Evolutionary conservation across 768 basidiomycete genomes (phyloP), one percentile per base, ranked within the genome.

Genomic region (Phlegmacium glaucopus): DNA sequence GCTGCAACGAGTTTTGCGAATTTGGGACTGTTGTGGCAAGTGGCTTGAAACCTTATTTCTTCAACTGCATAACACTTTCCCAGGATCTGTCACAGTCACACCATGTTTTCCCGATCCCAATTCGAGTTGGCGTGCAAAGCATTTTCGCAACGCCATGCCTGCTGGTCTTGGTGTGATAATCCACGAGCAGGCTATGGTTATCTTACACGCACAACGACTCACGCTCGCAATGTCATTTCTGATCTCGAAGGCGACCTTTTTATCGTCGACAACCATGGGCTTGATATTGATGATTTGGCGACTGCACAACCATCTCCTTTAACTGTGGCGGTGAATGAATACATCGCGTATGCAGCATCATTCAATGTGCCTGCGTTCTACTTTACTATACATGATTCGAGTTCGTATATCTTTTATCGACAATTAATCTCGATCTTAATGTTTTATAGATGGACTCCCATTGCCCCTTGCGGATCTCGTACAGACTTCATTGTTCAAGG

Each of bases 291-390:
- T 36, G 74, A 76, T 49, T 68, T 66, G n/a, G 72, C 77, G 2
- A 65, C 64, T 25, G 66, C 54, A 12, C 56, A 9, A 36, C 53
- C 44, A 18, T 36, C 46, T 35, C 34, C 43, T 52, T 25, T 48
- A 51, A 4, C 50, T 35, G 54, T 87, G 34, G 71, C 63, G 29
- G 81, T 73, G 51, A 66, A 69, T 39, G 85, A 93, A 64, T 85
- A 80, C 49, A 68, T 94, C 44, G 85, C 83, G 27, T 86, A 80
- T 61, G 93, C 90, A 22, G 68, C 84, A 9, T 85, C 87, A 0
- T 95, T 86, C 61, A 80, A 77, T 57, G 89, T 90, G 2, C 93
- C 93, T 6, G 77, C 82, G 1, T 86, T 95, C 58, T 94, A 92
- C 67, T 92, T 94, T 65, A 77, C 79, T 4, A 65, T 87, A 11